Base-by-base conservation (phyloP, 306 rosid genomes). In the cucumber (Cucumis sativus) region DNA sequence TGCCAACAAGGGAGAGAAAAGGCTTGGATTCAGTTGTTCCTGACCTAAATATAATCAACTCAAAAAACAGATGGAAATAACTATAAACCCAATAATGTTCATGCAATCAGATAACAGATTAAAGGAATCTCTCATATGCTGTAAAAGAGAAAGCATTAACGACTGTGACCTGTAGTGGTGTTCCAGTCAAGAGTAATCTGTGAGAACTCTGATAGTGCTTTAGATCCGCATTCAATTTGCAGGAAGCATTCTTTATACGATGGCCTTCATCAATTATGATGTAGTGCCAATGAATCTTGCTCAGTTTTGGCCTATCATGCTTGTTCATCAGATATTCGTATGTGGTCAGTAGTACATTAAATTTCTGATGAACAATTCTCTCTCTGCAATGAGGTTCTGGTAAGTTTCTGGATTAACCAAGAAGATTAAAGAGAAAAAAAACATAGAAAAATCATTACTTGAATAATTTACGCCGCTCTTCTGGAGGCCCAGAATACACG, bases 211-310 rank as follows among this genome's bases (percentile, higher is more conserved):
- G 96, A 79, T 96, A 96, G 88, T 89, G 89, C 84, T 86, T 96
- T 88, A 96, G 84, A 1, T 96, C 99, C 39, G 97, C 93, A 82
- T 96, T 96, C 86, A 96, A 85, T 89, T 96, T 96, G 97, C 99
- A 96, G 77, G 99, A 96, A 77, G 99, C 99, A 88, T 96, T 96
- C 90, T 96, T 96, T 84, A 96, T 96, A 69, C 99, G 99, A 77
- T 96, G 99, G 73, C 99, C 99, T 84, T 96, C 97, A 82, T 96
- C 99, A 82, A 96, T 96, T 84, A 96, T 96, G 66, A 96, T 85
- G 80, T 96, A 96, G 81, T 89, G 99, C 99, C 99, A 96, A 55
- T 89, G 94, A 79, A 96, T 79, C 87, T 96, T 96, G 88, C 99
- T 86, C 74, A 96, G 84, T 84, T 92, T 96, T 35, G 99, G 99